Percentiles rank a stretch among this genome's conserved stretches.
These are phyloP conservation scores for Didymella glomerata DNA, from an alignment of 2,329 filamentous ascomycete species.

Conservation along the genomic window DNA sequence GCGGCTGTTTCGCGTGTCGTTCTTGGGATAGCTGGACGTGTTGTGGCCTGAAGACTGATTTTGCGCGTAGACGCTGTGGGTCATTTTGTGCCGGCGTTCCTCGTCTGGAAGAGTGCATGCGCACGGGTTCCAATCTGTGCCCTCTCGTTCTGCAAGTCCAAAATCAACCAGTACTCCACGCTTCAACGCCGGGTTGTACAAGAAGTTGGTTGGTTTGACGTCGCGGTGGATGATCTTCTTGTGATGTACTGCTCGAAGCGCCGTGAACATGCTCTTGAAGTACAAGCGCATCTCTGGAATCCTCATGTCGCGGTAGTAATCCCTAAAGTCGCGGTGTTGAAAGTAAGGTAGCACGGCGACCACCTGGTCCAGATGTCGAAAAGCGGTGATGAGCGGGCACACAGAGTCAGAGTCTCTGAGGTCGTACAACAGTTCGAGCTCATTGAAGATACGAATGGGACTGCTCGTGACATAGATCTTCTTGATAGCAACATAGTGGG, in stretches of 20 bases:
- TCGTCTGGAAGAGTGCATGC: slow-evolving; percentile 74
- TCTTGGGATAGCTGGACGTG: slow-evolving; percentile 79
- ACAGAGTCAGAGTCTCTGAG: slow-evolving; percentile 83
- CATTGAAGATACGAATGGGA: slow-evolving; percentile 91
- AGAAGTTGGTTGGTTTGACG: slow-evolving; percentile 97
- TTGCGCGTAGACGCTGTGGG: slow-evolving; percentile 67
- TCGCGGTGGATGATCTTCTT: slow-evolving; percentile 90
- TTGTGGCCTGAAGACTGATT: slow-evolving; percentile 54
- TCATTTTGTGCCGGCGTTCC: slow-evolving; percentile 67
- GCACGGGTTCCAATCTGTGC: slow-evolving; percentile 79
- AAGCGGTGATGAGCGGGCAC: slow-evolving; percentile 96
- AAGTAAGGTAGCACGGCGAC: slow-evolving; percentile 96
- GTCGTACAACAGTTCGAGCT: slow-evolving; percentile 91
- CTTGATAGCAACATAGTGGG: slow-evolving; percentile 93
- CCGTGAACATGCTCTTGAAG: slow-evolving; percentile 86
- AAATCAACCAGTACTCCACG: slow-evolving; percentile 98
- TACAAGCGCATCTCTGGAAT: slow-evolving; percentile 88
- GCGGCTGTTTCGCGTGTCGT: slow-evolving; percentile 84
- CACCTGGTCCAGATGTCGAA: slow-evolving; percentile 91
- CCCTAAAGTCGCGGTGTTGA: slow-evolving; percentile 90
- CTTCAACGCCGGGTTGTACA: slow-evolving; percentile 82
- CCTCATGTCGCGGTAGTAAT: slow-evolving; percentile 91
- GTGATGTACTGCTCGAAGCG: slow-evolving; percentile 81
- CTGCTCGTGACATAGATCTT: slow-evolving; percentile 99
- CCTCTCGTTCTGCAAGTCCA: slow-evolving; percentile 82